Percentiles rank a stretch among this genome's conserved stretches.
Conservation (phyloP, 1,284 basidiomycete genomes). For the Boletus albobrunnescens region DNA sequence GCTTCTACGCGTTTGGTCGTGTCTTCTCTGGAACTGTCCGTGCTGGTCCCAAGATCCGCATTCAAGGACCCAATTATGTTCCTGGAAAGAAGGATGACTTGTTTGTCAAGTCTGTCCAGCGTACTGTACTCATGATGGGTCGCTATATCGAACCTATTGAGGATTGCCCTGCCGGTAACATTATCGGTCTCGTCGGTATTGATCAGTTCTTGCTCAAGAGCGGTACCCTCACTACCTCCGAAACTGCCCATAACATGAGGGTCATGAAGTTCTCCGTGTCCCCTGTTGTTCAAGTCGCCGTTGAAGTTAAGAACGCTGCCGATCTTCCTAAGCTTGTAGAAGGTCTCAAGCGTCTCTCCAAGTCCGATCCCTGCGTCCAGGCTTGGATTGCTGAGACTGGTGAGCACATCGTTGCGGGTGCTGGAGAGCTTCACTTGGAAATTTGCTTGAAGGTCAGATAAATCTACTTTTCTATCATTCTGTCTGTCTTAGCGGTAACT, state of each 20-base stretch:
- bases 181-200: constrained; percentile 98
- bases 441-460: constrained; percentile 90
- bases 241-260: constrained; percentile 99
- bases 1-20: constrained; percentile 99
- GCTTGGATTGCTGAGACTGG: constrained; percentile 91
- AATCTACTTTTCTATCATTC: neutral
- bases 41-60: constrained; percentile 98
- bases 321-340: constrained; percentile 99
- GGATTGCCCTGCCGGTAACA: constrained; percentile 99
- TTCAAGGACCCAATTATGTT: constrained; percentile 98
- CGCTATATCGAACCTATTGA: constrained; percentile 98
- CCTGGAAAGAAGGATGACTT: constrained; percentile 99
- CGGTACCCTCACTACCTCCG: constrained; percentile 95
- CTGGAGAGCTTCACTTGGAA: constrained; percentile 98
- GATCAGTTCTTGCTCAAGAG: constrained; percentile 99
- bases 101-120: constrained; percentile 98
- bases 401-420: constrained; percentile 99
- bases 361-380: constrained; percentile 99
- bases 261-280: constrained; percentile 99
- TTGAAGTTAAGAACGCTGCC: constrained; percentile 99
- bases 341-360: constrained; percentile 99
- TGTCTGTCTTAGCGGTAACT: neutral
- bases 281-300: constrained; percentile 98
- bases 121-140: constrained; percentile 99
- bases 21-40: constrained; percentile 98